These are phyloP conservation scores for Candida montana DNA, from an alignment of 805 yeast species.

Conservation along the genomic window DNA sequence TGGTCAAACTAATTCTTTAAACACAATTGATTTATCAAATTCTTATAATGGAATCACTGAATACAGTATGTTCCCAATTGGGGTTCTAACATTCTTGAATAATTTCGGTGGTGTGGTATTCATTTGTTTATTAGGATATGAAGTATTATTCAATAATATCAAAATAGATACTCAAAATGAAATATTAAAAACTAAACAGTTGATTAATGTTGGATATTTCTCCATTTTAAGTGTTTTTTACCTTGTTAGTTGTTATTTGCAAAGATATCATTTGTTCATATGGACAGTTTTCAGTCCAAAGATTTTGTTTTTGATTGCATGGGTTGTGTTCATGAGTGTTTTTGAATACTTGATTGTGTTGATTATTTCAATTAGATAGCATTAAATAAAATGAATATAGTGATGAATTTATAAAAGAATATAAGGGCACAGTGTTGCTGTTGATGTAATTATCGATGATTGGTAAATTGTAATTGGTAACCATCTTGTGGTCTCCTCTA, in stretches of 20 bases:
- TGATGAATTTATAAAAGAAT: no score
- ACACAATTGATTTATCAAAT: conserved; percentile 84
- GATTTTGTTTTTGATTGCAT: conserved; percentile 69
- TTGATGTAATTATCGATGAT: no score
- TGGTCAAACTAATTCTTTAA: conserved; percentile 89
- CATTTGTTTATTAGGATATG: conserved; percentile 37
- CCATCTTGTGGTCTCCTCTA: no score
- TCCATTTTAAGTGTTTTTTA: conserved; percentile 53
- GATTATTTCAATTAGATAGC: neutral
- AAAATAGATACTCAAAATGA: conserved; percentile 1
- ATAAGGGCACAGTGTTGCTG: no score
- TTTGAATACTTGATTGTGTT: neutral
- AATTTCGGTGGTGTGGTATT: conserved; percentile 83
- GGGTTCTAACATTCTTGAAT: conserved; percentile 71
- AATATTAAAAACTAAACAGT: conserved; percentile 24
- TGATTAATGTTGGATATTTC: conserved; percentile 39
- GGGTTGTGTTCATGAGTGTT: conserved; percentile 52
- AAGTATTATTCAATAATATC: conserved; percentile 14
- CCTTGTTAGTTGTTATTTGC: conserved; percentile 60
- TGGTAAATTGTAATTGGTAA: no score
- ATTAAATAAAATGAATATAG: no score
- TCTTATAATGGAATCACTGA: conserved; percentile 83
- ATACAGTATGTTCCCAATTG: conserved; percentile 68
- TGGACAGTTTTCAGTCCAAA: conserved; percentile 99
- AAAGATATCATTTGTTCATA: conserved; percentile 83